Base-by-base conservation (phyloP, 2,329 filamentous ascomycete genomes). In the Colletotrichum agaves region DNA sequence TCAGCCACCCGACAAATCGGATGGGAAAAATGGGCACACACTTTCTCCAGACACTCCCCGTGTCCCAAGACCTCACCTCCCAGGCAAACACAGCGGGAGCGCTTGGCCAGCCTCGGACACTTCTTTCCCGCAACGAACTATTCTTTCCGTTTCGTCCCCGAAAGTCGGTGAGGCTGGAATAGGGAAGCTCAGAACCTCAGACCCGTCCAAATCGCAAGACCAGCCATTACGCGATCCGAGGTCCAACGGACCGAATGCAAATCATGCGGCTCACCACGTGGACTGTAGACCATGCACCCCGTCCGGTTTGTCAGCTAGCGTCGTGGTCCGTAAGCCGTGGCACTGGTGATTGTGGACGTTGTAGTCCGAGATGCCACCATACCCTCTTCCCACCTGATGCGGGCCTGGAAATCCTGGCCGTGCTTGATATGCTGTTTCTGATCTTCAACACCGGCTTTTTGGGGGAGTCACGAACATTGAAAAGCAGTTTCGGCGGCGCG, bases 401-500 rank as follows among this genome's bases (percentile, higher is more conserved):
- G 84, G 5, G 87, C 90, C 72, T 93, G 90, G 67, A 91, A 82
- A 76, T 94, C 91, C 46, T 91, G 90, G 33, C 83, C 83, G 52
- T 77, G 78, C 1, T 81, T 79, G 15, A 86, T 80, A 69, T 86
- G 84, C 73, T 78, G 21, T 3, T 39, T n/a, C 15, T 47, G 1
- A 2, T 44, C 17, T 19, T 65, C 6, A 61, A 21, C 4, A 8
- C 1, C 4, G 0, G 2, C 4, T 12, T 5, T 21, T 41, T 17
- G 6, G 3, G 17, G 19, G 21, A 1, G 2, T 1, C 4, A 61
- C 71, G 2, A 65, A 77, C 76, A 66, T 83, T 78, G 71, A 83
- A 93, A 6, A 94, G 81, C 78, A 94, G 91, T 74, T 92, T 89
- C 62, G 94, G 84, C 10, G 94, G 81, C 53, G 85, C 85, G 71